Base-by-base conservation (phyloP, 2,329 filamentous ascomycete genomes). In the Verticillium zaregamsianum region DNA sequence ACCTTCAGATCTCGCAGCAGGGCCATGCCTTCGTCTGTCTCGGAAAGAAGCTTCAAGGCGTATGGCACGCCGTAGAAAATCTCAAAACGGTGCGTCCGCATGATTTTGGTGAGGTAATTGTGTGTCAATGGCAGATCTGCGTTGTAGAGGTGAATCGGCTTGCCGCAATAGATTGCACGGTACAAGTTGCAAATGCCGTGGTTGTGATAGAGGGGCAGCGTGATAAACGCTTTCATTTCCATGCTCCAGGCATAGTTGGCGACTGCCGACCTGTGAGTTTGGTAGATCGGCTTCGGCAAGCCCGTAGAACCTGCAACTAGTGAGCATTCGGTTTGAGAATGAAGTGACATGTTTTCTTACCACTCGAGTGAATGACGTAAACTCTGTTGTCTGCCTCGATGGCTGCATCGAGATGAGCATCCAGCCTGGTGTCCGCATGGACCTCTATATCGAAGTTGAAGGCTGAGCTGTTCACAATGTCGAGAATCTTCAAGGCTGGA, bases 61-160 rank as follows among this genome's bases (percentile, higher is more conserved):
- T 89, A 90, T 0, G 88, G 87, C 0, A 90, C 87, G 3, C 78
- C 81, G 61, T 87, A 82, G 35, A 90, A 81, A 23, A 83, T 80
- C 59, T 88, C 79, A 0, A 83, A 77, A 20, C 77, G 65, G 61
- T 78, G 69, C 8, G 69, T 69, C 8, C 71, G 65, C 66, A 86
- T 76, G 12, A 78, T 78, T 5, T 73, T 68, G 2, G 82, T 70
- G 2, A 87, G 71, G 17, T 79, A 75, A n/a, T 76, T 73, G 2
- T 74, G 74, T 0, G 86, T 86, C 3, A 88, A 70, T 0, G 86
- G 86, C 3, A 87, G 67, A 2, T 75, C 74, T 3, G 83, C 80
- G 64, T 84, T 87, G 68, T 82, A 84, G 54, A 88, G 68, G 59
- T 81, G 79, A 14, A 85, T 80, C 0, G 77, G 71, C 61, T 82